Evolutionary conservation across 1,284 basidiomycete species (phyloP).

Genomic region (Waitea zeae): DNA sequence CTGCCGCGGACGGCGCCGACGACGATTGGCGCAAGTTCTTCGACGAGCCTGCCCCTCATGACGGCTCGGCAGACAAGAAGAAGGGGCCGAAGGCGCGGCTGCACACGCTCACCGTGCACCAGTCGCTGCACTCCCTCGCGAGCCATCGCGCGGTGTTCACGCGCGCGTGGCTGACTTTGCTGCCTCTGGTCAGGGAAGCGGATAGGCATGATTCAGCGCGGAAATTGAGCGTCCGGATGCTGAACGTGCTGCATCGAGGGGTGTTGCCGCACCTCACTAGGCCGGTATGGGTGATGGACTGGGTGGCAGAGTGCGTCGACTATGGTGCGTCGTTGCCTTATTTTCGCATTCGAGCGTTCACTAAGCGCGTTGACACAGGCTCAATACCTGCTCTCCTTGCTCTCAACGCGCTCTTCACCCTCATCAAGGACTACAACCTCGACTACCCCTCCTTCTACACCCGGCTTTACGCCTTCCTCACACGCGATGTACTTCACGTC

Average conservation of each 20-base stretch:
- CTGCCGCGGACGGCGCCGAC: constrained; percentile 24
- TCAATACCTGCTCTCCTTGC: constrained; percentile 82
- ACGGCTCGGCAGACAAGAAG: no score
- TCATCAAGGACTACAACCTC: constrained; percentile 89
- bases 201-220: no score
- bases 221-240: constrained; percentile 34
- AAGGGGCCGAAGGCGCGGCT: constrained; percentile 25
- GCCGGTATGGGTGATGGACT: constrained; percentile 82
- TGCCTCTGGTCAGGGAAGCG: constrained; percentile 35
- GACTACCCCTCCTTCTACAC: constrained; percentile 96
- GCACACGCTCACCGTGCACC: constrained; percentile 51
- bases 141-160: constrained; percentile 72
- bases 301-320: constrained; percentile 81
- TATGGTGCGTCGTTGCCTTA: constrained; percentile 30
- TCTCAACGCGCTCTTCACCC: constrained; percentile 79
- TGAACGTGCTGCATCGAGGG: constrained; percentile 71
- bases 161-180: constrained; percentile 55
- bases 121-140: constrained; percentile 53
- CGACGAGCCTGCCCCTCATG: constrained; percentile 34
- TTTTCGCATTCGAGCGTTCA: background rate
- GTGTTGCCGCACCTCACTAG: constrained; percentile 76
- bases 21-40: constrained; percentile 76
- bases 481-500: constrained; percentile 76
- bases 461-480: constrained; percentile 81
- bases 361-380: constrained; percentile 22